A percentile compares a stretch with the other conserved stretches of the same genome.
These are phyloP conservation scores for Heliosperma pusillum DNA, from an alignment of 148 eudicot genomes.

Conservation along the genomic window DNA sequence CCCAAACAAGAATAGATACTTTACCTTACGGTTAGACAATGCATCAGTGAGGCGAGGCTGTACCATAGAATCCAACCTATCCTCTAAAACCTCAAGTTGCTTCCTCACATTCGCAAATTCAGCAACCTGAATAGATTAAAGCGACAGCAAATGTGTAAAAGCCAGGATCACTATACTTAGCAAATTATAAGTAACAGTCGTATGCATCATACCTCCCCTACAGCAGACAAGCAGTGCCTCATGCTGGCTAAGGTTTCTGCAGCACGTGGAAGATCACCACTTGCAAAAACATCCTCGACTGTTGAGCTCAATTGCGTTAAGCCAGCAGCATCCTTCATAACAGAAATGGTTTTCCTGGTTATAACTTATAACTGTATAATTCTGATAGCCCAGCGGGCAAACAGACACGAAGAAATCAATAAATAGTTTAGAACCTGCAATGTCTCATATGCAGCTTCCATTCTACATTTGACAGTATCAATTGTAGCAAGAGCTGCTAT, in stretches of 20 bases:
- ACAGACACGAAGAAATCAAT: conserved; percentile 4
- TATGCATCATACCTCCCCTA: conserved; percentile 66
- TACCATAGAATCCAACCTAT: conserved; percentile 96
- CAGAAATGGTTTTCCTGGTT: conserved; percentile 12
- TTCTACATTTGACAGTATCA: conserved; percentile 86
- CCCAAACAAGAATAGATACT: conserved; percentile 1
- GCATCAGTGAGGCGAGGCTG: conserved; percentile 98
- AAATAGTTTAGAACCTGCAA: conserved; percentile 54
- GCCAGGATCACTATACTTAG: conserved; percentile 1
- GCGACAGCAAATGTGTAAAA: conserved; percentile 1
- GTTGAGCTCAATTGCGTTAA: conserved; percentile 90
- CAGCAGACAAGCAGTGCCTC: conserved; percentile 95
- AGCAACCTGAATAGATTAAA: conserved; percentile 60
- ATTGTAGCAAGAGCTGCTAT: conserved; percentile 86
- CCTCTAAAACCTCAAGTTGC: conserved; percentile 97
- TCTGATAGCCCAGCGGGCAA: neutral
- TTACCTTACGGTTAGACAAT: conserved; percentile 69
- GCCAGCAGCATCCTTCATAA: conserved; percentile 87
- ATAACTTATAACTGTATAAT: conserved; percentile 24
- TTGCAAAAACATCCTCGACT: conserved; percentile 96
- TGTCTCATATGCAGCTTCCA: conserved; percentile 97
- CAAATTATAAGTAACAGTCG: neutral
- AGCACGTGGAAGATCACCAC: conserved; percentile 96
- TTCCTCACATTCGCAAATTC: conserved; percentile 95
- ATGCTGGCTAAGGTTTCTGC: conserved; percentile 96